Evolutionary conservation across 345 rosid genomes (phyloP), one percentile per base, ranked within the genome.

Genomic region (thale cress (Arabidopsis thaliana)): DNA sequence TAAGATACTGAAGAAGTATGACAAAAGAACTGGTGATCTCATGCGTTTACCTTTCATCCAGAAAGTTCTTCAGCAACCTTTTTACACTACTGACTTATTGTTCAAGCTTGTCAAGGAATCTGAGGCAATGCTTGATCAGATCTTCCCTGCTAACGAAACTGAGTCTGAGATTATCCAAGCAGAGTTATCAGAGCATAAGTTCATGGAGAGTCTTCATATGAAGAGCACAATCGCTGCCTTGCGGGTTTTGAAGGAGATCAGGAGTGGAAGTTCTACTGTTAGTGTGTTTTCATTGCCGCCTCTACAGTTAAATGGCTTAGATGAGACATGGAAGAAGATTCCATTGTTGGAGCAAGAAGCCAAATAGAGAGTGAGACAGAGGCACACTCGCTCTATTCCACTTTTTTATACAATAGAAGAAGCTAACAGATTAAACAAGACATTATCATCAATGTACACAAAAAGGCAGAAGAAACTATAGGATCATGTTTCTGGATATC

Each of bases 1-100:
- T 45, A 95, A 95, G 78, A 95, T 95, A 76, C 77, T 92, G 46
- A 93, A 95, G 88, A 95, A 92, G 85, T 95, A 89, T 42, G 99
- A 95, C 79, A 95, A 93, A 74, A 66, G 99, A 81, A 95, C 99
- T 0, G 97, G 98, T 50, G 96, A 97, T 67, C 82, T 95, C 34
- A 90, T 90, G 71, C 96, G 98, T 4, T 57, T 87, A 77, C 99
- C 98, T 12, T 93, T 87, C 86, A 93, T 95, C 14, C 99, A 93
- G 62, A 91, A 80, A 78, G 98, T 93, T 57, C 79, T 95, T 80
- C 96, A 83, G 5, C 93, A 95, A 82, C 99, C 99, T 2, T 95
- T 95, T 80, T 95, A 85, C 87, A 88, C 97, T 8, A 95, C 96
- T 0, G 99, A 93, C 76, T 75, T 95, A 82, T 84, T 95, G 46